Percentiles rank a stretch among this genome's conserved stretches.
phyloP scores from a whole-genome alignment of 768 basidiomycete genomes.

The Boletus vermiculosoides region DNA sequence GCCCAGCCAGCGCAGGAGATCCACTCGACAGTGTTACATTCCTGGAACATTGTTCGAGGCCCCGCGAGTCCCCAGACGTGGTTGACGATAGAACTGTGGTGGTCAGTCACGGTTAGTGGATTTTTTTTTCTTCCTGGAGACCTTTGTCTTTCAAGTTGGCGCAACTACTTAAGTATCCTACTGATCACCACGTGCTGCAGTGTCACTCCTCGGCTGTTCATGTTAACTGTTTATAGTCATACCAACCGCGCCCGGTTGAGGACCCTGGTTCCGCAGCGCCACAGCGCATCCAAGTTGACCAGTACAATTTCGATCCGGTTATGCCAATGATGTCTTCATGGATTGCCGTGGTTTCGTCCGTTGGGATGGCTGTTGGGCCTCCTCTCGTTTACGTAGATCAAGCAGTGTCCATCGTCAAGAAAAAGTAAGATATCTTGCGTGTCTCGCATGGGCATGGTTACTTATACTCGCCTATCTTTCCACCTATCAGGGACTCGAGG shows the following conservation, averaged over 20 bases:
- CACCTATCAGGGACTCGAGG: conserved; percentile 62
- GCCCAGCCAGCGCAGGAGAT: conserved; percentile 9
- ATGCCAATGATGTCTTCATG: conserved; percentile 50
- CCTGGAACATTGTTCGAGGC: conserved; percentile 1
- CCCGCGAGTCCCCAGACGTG: conserved; percentile 5
- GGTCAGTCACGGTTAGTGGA: neutral
- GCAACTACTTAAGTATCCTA: neutral
- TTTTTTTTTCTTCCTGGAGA: neutral
- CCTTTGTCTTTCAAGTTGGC: neutral
- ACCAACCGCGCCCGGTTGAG: neutral
- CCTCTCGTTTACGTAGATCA: conserved; percentile 86
- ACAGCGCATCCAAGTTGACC: neutral
- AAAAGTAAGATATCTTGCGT: conserved; percentile 47
- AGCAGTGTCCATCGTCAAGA: conserved; percentile 74
- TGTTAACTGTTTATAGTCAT: conserved; percentile 12
- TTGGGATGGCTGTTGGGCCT: conserved; percentile 84
- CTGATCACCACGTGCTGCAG: conserved; percentile 8
- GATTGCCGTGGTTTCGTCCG: conserved; percentile 65
- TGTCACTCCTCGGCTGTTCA: neutral
- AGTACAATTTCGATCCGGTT: neutral
- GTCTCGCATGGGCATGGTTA: neutral
- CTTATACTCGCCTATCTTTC: conserved; percentile 6
- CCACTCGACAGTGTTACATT: conserved; percentile 4
- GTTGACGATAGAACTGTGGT: neutral
- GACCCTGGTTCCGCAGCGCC: conserved; percentile 2